Percentiles rank a stretch among this genome's conserved stretches.
These are phyloP conservation scores for Cordyceps militaris DNA, from an alignment of 2,329 filamentous ascomycete species.

Conservation along the genomic window DNA sequence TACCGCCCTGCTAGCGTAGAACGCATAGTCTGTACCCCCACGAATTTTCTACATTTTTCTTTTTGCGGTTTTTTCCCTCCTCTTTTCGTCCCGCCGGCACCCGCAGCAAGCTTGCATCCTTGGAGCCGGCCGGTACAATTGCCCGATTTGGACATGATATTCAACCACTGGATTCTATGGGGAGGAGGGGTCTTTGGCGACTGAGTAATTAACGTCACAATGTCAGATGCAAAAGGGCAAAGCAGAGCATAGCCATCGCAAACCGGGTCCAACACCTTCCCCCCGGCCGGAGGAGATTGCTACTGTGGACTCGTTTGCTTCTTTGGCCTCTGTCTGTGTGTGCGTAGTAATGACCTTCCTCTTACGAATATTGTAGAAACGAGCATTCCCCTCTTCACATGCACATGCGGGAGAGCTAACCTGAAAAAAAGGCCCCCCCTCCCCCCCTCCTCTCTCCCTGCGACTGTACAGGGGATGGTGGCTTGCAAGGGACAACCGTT, in stretches of 20 bases:
- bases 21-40: too few relatives aligned
- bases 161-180: too few relatives aligned
- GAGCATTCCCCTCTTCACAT: constrained; percentile 8
- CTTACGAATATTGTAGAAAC: background rate
- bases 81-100: background rate
- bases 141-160: constrained; percentile 7
- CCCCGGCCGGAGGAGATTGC: too few relatives aligned
- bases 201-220: too few relatives aligned
- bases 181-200: too few relatives aligned
- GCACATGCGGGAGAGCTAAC: background rate
- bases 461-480: too few relatives aligned
- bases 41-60: background rate
- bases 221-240: background rate
- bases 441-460: too few relatives aligned
- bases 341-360: constrained; percentile 4
- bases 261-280: too few relatives aligned
- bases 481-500: background rate
- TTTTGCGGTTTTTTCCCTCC: background rate
- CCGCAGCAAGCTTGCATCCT: background rate
- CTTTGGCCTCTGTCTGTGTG: background rate
- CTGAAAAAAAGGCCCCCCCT: background rate
- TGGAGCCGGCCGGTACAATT: constrained; percentile 11
- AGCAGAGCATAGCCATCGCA: background rate
- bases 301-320: background rate
- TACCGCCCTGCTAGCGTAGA: background rate